Conservation (phyloP, 768 basidiomycete species). For the Pholiota conissans region DNA sequence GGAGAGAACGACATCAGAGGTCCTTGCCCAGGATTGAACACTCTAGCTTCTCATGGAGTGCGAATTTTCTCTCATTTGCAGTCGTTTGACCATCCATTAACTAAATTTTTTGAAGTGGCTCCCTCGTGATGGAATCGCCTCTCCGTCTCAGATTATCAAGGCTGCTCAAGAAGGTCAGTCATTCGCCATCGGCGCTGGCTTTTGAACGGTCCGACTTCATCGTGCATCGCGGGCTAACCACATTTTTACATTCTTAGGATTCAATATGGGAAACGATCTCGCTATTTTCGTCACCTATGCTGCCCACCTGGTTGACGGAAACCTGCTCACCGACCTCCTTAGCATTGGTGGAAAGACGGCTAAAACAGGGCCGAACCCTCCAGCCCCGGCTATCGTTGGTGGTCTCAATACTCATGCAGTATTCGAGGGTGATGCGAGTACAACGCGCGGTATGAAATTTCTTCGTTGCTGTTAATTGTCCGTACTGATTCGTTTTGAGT, state of each 20-base stretch:
- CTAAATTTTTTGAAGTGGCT: slow-evolving; percentile 8
- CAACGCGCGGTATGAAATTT: slow-evolving; percentile 6
- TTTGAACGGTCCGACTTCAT: neutral
- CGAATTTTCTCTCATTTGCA: neutral
- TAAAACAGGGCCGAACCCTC: slow-evolving; percentile 20
- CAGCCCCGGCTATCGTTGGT: slow-evolving; percentile 21
- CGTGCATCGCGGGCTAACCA: neutral
- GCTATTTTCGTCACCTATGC: slow-evolving; percentile 15
- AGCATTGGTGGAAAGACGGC: slow-evolving; percentile 23
- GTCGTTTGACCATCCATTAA: neutral
- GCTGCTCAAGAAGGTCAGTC: slow-evolving; percentile 17
- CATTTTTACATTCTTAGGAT: slow-evolving; percentile 5
- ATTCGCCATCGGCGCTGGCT: neutral
- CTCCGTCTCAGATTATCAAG: slow-evolving; percentile 13
- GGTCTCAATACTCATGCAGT: slow-evolving; percentile 23
- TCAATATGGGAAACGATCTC: slow-evolving; percentile 19
- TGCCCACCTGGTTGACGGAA: slow-evolving; percentile 22
- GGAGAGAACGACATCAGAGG: slow-evolving; percentile 1
- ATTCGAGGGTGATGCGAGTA: slow-evolving; percentile 20
- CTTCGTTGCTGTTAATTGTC: neutral
- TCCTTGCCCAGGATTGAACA: slow-evolving; percentile 5
- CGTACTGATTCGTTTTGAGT: neutral
- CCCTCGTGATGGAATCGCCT: slow-evolving; percentile 14
- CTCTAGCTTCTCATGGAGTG: slow-evolving; percentile 4
- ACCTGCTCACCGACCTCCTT: slow-evolving; percentile 19